These are phyloP conservation scores for Porodaedalea pini DNA, from an alignment of 1,284 basidiomycete genomes.

Conservation along the genomic window DNA sequence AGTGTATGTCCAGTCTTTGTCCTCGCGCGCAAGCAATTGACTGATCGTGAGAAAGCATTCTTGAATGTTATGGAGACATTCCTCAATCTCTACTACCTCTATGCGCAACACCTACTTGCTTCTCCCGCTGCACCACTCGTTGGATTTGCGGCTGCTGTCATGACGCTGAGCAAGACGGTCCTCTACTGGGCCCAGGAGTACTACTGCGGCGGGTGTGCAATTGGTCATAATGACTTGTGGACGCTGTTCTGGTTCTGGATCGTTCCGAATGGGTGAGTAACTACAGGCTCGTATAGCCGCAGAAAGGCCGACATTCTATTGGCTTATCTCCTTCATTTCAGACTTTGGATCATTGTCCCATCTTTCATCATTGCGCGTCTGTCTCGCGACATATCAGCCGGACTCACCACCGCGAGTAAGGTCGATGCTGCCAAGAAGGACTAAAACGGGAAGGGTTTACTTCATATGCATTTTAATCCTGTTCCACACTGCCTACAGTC, in stretches of 20 bases:
- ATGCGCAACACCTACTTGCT: constrained; percentile 58
- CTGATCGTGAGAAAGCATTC: constrained; percentile 44
- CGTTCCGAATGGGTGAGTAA: constrained; percentile 72
- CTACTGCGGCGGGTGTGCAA: constrained; percentile 65
- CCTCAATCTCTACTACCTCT: constrained; percentile 75
- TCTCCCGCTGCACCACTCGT: constrained; percentile 67
- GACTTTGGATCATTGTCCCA: constrained; percentile 73
- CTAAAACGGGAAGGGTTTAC: background rate
- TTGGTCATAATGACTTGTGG: constrained; percentile 67
- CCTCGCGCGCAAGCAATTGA: constrained; percentile 1
- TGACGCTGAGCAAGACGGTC: constrained; percentile 83
- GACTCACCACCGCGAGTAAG: constrained; percentile 9
- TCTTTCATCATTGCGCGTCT: constrained; percentile 51
- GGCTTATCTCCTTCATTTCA: constrained; percentile 27
- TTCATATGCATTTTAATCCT: background rate
- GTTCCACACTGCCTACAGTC: background rate
- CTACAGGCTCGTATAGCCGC: background rate
- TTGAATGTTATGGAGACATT: constrained; percentile 80
- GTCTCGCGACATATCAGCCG: constrained; percentile 50
- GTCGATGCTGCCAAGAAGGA: constrained; percentile 9
- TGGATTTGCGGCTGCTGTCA: constrained; percentile 66
- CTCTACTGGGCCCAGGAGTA: constrained; percentile 82
- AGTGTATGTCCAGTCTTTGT: constrained; percentile 48
- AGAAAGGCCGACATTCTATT: background rate
- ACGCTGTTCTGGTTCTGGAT: constrained; percentile 65